These are phyloP conservation scores for Suhomyces vadensis DNA, from an alignment of 805 yeast species.

Conservation along the genomic window DNA sequence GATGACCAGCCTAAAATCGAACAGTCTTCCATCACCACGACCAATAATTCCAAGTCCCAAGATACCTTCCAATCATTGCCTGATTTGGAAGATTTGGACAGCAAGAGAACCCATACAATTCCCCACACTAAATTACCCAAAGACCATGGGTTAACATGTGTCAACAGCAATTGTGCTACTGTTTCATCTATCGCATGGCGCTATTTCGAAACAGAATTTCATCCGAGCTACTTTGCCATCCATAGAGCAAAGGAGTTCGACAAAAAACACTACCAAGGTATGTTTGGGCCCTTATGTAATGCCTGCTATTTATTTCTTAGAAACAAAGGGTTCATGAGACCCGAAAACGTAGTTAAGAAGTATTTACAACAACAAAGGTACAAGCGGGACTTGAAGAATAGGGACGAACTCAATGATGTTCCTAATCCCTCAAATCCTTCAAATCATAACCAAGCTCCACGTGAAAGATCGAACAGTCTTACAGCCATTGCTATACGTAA, in stretches of 20 bases:
- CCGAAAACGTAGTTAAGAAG: slow-evolving; percentile 46
- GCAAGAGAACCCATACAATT: slow-evolving; percentile 44
- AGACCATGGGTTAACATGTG: slow-evolving; percentile 42
- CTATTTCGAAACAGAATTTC: slow-evolving; percentile 43
- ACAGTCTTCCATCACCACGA: not conserved
- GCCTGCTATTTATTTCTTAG: slow-evolving; percentile 46
- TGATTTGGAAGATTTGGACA: slow-evolving; percentile 45
- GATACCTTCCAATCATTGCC: slow-evolving; percentile 40
- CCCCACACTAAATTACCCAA: slow-evolving; percentile 38
- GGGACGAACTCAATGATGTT: slow-evolving; percentile 21
- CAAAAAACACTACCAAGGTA: slow-evolving; percentile 44
- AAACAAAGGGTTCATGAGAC: slow-evolving; percentile 74
- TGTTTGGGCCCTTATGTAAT: slow-evolving; percentile 49
- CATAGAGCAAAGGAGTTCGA: slow-evolving; percentile 40
- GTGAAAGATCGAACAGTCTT: slow-evolving; percentile 14
- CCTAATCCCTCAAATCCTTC: slow-evolving; percentile 9
- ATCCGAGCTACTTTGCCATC: slow-evolving; percentile 38
- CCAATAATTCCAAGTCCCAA: slow-evolving; percentile 5
- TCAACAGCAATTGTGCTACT: slow-evolving; percentile 43
- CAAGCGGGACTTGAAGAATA: slow-evolving; percentile 35
- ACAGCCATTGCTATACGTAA: slow-evolving; percentile 17
- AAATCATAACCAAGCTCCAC: slow-evolving; percentile 8
- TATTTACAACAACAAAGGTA: slow-evolving; percentile 46
- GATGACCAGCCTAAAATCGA: slow-evolving; percentile 6
- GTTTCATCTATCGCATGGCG: slow-evolving; percentile 43